Evolutionary conservation across 768 basidiomycete species (phyloP).

Genomic region (Naematelia encephala): DNA sequence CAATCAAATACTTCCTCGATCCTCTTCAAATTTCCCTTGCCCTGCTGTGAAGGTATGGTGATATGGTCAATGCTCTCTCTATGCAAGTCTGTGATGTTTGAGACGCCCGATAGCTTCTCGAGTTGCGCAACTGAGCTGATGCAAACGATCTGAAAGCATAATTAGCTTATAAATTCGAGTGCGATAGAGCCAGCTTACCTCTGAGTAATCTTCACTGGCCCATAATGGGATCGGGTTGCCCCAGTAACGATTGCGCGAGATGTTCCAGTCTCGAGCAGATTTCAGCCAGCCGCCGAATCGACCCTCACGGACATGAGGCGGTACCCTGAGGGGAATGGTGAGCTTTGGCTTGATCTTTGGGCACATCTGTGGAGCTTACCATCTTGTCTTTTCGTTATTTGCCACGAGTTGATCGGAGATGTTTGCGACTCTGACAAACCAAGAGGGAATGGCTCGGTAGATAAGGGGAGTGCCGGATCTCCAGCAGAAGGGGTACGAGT

Average conservation of each 20-base stretch:
- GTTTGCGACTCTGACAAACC: constrained; percentile 88
- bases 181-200: constrained; percentile 59
- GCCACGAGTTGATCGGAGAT: constrained; percentile 80
- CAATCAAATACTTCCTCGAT: constrained; percentile 99
- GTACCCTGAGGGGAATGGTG: constrained; percentile 64
- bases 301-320: constrained; percentile 80
- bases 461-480: constrained; percentile 92
- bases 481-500: constrained; percentile 98
- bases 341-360: neutral
- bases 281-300: constrained; percentile 96
- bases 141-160: constrained; percentile 73
- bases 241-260: constrained; percentile 99
- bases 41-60: constrained; percentile 86
- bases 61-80: constrained; percentile 92
- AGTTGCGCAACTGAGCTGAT: constrained; percentile 85
- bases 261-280: constrained; percentile 98
- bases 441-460: constrained; percentile 90
- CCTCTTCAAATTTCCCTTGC: constrained; percentile 78
- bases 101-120: constrained; percentile 76
- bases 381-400: constrained; percentile 86
- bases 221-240: constrained; percentile 96
- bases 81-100: constrained; percentile 83
- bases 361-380: constrained; percentile 53
- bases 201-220: constrained; percentile 87
- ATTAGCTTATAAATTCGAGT: too few species aligned